phyloP scores from a whole-genome alignment of 805 yeast genomes.

The Pichia heedii region DNA sequence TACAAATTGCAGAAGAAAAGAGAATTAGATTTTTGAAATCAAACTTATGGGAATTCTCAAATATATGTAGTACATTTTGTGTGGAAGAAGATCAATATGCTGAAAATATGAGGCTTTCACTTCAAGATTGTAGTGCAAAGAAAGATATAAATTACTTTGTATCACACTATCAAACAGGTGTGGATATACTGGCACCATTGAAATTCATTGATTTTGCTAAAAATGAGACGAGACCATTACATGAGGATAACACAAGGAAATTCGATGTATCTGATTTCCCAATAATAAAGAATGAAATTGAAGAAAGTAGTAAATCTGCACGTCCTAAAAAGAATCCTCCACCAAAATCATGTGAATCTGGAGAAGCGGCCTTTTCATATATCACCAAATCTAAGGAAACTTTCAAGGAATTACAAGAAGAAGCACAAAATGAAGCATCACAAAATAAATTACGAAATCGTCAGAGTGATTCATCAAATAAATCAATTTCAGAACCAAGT shows the following conservation, averaged over 20 bases:
- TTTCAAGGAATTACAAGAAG: conserved; percentile 21
- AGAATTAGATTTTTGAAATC: conserved; percentile 60
- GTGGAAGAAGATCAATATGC: conserved; percentile 72
- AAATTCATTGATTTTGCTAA: conserved; percentile 52
- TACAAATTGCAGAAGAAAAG: conserved; percentile 64
- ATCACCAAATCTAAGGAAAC: conserved; percentile 25
- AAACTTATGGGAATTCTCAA: conserved; percentile 71
- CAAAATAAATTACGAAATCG: conserved; percentile 6
- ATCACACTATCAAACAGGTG: conserved; percentile 53
- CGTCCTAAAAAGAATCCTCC: conserved; percentile 20
- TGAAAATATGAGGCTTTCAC: conserved; percentile 55
- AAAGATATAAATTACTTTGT: conserved; percentile 51
- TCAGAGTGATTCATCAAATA: background rate
- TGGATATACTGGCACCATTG: conserved; percentile 48
- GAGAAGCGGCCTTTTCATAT: conserved; percentile 20
- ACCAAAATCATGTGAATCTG: conserved; percentile 20
- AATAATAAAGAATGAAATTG: conserved; percentile 6
- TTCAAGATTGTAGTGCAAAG: conserved; percentile 60
- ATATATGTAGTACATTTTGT: conserved; percentile 64
- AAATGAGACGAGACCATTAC: conserved; percentile 13
- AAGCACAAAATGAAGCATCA: conserved; percentile 20
- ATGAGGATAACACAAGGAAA: conserved; percentile 2
- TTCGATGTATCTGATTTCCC: conserved; percentile 16
- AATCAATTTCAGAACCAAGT: conserved; percentile 19
- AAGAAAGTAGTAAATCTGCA: conserved; percentile 3